Base-by-base conservation (phyloP, 2,329 filamentous ascomycete genomes). In the Cladobotryum protrusum region DNA sequence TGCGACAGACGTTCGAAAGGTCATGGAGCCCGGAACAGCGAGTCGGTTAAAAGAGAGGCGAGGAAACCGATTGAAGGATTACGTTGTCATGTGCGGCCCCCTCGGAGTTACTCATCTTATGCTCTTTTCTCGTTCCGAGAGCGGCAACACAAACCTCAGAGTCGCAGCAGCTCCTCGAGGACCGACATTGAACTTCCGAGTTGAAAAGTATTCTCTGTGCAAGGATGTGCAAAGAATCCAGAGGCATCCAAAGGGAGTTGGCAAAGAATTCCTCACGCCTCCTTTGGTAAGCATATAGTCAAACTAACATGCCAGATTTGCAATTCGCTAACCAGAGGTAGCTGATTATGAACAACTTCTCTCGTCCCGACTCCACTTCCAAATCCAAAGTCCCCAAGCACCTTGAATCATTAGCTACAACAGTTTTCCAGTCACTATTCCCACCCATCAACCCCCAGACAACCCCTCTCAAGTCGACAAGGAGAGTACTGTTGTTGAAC, bases 271-370 rank as follows among this genome's bases (percentile, higher is more conserved):
- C 61, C 76, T 87, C 50, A 89, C 84, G 40, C 84, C 93, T 6
- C 93, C 93, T 54, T 71, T 97, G 70, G 83, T 86, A 79, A 55
- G 72, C 57, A 49, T 36, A 35, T 19, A 6, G 20, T 2, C 14
- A 8, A 8, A 8, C 6, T 9, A 6, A 8, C 24, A 29, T 9
- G 7, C 24, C 24, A 29, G 11, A 8, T 6, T 2, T 29, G 24
- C 24, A 29, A n/a, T n/a, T 14, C 15, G 53, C 59, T 71, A 62
- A 70, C 57, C 6, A 32, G 12, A 24, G 4, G 3, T 54, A 86
- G 81, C 79, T 99, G 41, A 93, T 99, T 57, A 97, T 99, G 93
- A 99, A 99, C 73, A 96, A 96, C 68, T 96, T 99, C 68, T 81
- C 81, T 36, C 85, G 83, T 3, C 78, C 86, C 24, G 75, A 72